Percentiles rank a stretch among this genome's conserved stretches.
phyloP scores from a whole-genome alignment of 495 filamentous ascomycete genomes.

The Penicillium lagena region DNA sequence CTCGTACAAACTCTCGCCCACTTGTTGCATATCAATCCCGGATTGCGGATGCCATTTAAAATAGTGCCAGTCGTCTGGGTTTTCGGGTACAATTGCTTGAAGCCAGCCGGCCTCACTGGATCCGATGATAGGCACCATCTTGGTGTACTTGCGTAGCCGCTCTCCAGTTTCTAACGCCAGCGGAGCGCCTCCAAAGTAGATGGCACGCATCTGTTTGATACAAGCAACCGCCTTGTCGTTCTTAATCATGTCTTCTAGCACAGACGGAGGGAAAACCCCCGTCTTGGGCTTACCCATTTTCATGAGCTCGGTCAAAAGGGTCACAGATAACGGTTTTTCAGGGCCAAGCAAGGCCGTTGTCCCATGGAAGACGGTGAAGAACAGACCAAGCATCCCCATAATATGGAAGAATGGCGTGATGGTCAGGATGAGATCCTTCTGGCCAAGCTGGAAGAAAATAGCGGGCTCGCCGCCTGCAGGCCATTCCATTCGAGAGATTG shows the following conservation, averaged over 20 bases:
- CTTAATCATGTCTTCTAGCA: conserved; percentile 23
- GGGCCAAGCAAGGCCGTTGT: conserved; percentile 11
- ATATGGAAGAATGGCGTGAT: conserved; percentile 21
- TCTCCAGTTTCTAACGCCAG: conserved; percentile 10
- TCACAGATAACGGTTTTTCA: conserved; percentile 20
- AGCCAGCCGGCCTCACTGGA: conserved; percentile 14
- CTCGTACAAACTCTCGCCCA: conserved; percentile 40
- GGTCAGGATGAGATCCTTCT: conserved; percentile 10
- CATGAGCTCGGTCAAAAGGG: conserved; percentile 13
- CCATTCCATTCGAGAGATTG: conserved; percentile 15
- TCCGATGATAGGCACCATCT: conserved; percentile 10
- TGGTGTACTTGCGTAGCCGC: conserved; percentile 6
- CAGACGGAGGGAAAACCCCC: conserved; percentile 14
- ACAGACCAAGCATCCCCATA: conserved; percentile 14
- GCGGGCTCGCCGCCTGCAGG: conserved; percentile 9
- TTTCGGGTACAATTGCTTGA: conserved; percentile 24
- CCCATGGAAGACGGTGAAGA: conserved; percentile 6
- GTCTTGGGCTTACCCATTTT: conserved; percentile 6
- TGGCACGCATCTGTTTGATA: conserved; percentile 4
- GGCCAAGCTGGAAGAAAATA: conserved; percentile 8
- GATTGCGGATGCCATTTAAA: conserved; percentile 41
- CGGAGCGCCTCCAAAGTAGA: conserved; percentile 20
- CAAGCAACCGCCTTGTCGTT: conserved; percentile 8
- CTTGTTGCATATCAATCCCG: conserved; percentile 35
- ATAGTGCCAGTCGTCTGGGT: conserved; percentile 43